Evolutionary conservation across 179 eudicot genomes (phyloP).

Genomic region (Carnegiea gigantea): DNA sequence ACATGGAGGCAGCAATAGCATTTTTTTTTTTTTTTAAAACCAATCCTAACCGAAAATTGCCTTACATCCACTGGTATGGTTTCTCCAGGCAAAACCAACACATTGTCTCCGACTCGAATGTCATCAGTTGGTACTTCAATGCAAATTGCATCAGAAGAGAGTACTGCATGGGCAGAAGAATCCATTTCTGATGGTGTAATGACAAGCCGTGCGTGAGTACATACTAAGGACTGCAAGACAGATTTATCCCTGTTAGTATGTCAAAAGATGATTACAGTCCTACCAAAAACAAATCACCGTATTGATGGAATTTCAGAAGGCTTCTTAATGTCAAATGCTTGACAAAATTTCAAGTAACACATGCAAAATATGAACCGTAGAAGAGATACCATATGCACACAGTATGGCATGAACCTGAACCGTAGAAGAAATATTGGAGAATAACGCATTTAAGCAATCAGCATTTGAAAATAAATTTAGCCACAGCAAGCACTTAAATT

Average conservation of each 20-base stretch:
- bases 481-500: neutral
- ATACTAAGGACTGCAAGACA: conserved; percentile 71
- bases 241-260: conserved; percentile 6
- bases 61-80: conserved; percentile 95
- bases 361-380: neutral
- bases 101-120: conserved; percentile 76
- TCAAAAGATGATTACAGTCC: conserved; percentile 4
- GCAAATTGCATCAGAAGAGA: conserved; percentile 78
- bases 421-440: neutral
- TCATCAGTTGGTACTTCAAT: conserved; percentile 90
- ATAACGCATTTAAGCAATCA: neutral
- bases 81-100: conserved; percentile 96
- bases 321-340: neutral
- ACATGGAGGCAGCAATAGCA: neutral
- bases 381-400: too few species aligned
- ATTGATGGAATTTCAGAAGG: conserved; percentile 3
- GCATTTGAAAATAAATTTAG: neutral
- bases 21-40: neutral
- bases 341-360: neutral
- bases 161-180: conserved; percentile 45
- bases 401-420: neutral
- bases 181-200: conserved; percentile 70
- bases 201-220: conserved; percentile 84
- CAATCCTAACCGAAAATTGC: conserved; percentile 11
- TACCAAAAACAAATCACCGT: neutral